Percentiles rank a stretch among this genome's conserved stretches.
Evolutionary conservation across 108 stramenopile species (phyloP).

Genomic region (Cyclostephanos invisitatus): DNA sequence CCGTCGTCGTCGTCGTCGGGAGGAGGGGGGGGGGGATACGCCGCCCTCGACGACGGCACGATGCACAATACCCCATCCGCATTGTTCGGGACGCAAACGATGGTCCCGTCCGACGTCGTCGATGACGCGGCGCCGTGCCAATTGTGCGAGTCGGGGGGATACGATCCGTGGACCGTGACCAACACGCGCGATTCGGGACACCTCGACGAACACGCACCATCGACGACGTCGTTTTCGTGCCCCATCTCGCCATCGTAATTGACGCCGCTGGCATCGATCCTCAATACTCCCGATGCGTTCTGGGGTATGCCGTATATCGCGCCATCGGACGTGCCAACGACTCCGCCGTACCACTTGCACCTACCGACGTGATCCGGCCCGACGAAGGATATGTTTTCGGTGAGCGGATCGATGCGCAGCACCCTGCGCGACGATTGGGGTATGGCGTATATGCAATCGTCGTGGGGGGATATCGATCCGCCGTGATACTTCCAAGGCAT

Average conservation of each 20-base stretch:
- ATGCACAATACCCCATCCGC: conserved; percentile 76
- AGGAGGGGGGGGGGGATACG: conserved; percentile 30
- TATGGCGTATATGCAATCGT: conserved; percentile 84
- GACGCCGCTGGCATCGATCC: conserved; percentile 62
- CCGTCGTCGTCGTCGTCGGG: no score
- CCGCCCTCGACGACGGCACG: conserved; percentile 43
- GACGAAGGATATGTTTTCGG: conserved; percentile 56
- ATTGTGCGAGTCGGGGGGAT: conserved; percentile 63
- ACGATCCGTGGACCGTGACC: conserved; percentile 71
- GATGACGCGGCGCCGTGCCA: conserved; percentile 85
- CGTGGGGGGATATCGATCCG: conserved; percentile 65
- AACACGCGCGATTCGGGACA: conserved; percentile 29
- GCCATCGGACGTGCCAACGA: conserved; percentile 71
- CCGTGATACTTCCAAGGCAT: conserved; percentile 88
- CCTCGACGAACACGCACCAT: background rate
- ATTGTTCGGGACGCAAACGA: conserved; percentile 82
- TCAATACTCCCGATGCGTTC: conserved; percentile 54
- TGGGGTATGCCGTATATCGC: conserved; percentile 88
- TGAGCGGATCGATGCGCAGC: conserved; percentile 72
- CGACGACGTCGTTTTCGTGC: conserved; percentile 3
- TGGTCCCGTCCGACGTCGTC: conserved; percentile 52
- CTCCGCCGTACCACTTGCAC: conserved; percentile 92
- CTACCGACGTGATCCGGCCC: conserved; percentile 66
- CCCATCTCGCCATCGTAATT: conserved; percentile 24
- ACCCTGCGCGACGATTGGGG: conserved; percentile 76